Conservation (phyloP, 2,329 filamentous ascomycete species). For the Dendryphion nanum region DNA sequence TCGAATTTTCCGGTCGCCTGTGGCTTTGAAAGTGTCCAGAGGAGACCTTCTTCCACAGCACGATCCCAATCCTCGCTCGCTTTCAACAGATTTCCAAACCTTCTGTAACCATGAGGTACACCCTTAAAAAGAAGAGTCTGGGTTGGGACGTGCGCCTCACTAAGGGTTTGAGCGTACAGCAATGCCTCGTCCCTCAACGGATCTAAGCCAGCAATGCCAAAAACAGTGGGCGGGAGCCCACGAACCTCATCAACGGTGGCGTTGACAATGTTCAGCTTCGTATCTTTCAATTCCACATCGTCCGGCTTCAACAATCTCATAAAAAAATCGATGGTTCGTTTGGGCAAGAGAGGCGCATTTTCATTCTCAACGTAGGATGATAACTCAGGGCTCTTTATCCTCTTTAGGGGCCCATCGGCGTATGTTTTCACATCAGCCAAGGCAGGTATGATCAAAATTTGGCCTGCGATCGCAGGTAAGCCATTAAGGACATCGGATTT, state of each 20-base stretch:
- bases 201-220: constrained; percentile 52
- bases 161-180: constrained; percentile 45
- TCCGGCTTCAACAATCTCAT: constrained; percentile 16
- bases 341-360: constrained; percentile 49
- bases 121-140: constrained; percentile 51
- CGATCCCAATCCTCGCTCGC: constrained; percentile 45
- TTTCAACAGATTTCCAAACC: constrained; percentile 43
- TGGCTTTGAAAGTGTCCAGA: constrained; percentile 42
- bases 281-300: constrained; percentile 26
- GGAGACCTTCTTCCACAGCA: constrained; percentile 45
- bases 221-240: constrained; percentile 47
- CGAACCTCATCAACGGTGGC: constrained; percentile 39
- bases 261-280: constrained; percentile 31
- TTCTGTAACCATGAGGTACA: constrained; percentile 54
- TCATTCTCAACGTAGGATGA: constrained; percentile 45
- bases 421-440: constrained; percentile 41
- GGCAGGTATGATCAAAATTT: constrained; percentile 41
- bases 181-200: constrained; percentile 51
- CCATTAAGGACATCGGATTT: constrained; percentile 21
- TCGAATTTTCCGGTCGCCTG: constrained; percentile 32
- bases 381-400: constrained; percentile 36
- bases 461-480: constrained; percentile 45
- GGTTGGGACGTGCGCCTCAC: constrained; percentile 50
- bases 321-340: constrained; percentile 38
- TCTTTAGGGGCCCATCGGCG: constrained; percentile 35